Conservation (phyloP, 768 basidiomycete species). For the Trichaptum fuscoviolaceum region DNA sequence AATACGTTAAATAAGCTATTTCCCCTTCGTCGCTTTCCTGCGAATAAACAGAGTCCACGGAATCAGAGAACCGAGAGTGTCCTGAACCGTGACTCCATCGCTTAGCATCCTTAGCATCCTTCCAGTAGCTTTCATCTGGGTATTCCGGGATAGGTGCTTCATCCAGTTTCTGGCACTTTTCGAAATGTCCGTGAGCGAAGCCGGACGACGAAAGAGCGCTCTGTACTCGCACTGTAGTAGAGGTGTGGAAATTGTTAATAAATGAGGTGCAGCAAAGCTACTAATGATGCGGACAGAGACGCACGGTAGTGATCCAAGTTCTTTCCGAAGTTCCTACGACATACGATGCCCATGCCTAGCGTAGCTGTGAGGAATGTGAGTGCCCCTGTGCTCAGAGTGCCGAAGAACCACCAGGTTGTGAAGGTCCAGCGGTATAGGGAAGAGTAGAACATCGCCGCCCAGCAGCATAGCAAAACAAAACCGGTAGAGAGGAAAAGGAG, state of each 20-base stretch:
- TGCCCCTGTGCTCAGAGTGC: constrained; percentile 35
- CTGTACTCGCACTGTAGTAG: not conserved
- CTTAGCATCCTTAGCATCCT: not conserved
- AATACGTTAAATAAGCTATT: not conserved
- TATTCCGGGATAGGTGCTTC: not conserved
- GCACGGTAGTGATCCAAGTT: constrained; percentile 49
- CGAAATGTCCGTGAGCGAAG: not conserved
- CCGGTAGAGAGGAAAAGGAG: constrained; percentile 34
- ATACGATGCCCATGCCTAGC: constrained; percentile 38
- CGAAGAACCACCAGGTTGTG: constrained; percentile 44
- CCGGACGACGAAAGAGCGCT: not conserved
- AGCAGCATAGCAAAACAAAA: constrained; percentile 32
- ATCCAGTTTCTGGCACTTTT: not conserved
- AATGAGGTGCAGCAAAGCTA: no score
- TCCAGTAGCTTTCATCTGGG: not conserved
- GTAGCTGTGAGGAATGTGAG: constrained; percentile 38
- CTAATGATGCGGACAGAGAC: no score
- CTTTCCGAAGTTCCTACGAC: constrained; percentile 49
- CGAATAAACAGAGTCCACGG: not conserved
- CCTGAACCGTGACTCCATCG: not conserved
- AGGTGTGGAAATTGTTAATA: no score
- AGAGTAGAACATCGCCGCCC: constrained; percentile 36
- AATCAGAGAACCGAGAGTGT: not conserved
- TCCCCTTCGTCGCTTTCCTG: not conserved
- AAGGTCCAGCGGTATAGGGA: constrained; percentile 31